Evolutionary conservation across 1,284 basidiomycete genomes (phyloP).

Genomic region (Ceratobasidium sp.): DNA sequence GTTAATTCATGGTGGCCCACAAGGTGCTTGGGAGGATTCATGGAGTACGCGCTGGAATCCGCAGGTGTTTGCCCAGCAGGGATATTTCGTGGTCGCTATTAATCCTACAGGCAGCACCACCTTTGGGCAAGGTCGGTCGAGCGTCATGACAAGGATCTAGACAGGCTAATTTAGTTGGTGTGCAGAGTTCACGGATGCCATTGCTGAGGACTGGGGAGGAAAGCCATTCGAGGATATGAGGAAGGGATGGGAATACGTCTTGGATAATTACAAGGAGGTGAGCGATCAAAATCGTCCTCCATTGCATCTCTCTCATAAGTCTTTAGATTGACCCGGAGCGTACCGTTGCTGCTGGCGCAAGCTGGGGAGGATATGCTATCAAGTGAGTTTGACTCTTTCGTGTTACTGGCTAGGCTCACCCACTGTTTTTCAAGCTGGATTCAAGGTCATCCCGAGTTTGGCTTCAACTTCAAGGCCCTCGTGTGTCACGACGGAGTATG

Average conservation of each 20-base stretch:
- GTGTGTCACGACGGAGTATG: conserved; percentile 88
- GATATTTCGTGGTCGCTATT: conserved; percentile 84
- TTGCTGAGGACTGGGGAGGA: conserved; percentile 84
- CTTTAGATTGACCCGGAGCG: conserved; percentile 79
- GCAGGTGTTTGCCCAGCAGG: conserved; percentile 83
- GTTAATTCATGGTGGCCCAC: conserved; percentile 77
- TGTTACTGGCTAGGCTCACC: neutral
- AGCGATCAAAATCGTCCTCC: neutral
- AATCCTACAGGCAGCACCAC: conserved; percentile 92
- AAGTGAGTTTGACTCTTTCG: conserved; percentile 63
- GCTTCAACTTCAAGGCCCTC: conserved; percentile 87
- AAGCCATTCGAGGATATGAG: conserved; percentile 85
- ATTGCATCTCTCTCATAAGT: neutral
- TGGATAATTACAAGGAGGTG: conserved; percentile 79
- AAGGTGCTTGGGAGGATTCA: conserved; percentile 79
- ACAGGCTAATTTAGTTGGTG: conserved; percentile 25
- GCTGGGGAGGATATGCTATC: conserved; percentile 85
- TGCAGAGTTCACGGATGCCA: conserved; percentile 81
- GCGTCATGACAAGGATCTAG: conserved; percentile 4
- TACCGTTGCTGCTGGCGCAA: conserved; percentile 82
- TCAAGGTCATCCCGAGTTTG: conserved; percentile 88
- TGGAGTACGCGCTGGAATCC: conserved; percentile 93
- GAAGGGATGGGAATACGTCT: conserved; percentile 77
- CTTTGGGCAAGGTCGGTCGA: conserved; percentile 79
- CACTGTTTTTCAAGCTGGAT: conserved; percentile 75